Percentiles rank a stretch among this genome's conserved stretches.
These are phyloP conservation scores for Silene uniflora DNA, from an alignment of 148 eudicot species.

Conservation along the genomic window DNA sequence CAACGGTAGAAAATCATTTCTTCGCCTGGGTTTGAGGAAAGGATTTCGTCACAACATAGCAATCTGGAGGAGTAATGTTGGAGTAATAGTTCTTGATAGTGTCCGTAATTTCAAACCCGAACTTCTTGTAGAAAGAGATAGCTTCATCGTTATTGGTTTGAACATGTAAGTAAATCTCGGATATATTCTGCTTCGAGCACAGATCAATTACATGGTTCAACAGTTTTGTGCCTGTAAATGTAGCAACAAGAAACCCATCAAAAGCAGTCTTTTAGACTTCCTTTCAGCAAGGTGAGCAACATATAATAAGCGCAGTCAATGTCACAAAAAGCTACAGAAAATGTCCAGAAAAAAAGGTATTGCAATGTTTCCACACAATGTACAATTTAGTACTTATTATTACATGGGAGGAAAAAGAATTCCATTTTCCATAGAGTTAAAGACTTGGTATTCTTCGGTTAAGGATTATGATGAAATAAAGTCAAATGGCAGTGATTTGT, in stretches of 20 bases:
- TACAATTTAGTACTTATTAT: too few species aligned
- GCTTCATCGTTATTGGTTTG: conserved; percentile 95
- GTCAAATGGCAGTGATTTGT: background rate
- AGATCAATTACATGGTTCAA: conserved; percentile 75
- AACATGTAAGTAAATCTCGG: conserved; percentile 88
- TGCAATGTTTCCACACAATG: background rate
- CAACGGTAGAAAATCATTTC: conserved; percentile 29
- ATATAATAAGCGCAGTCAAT: background rate
- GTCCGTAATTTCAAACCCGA: conserved; percentile 81
- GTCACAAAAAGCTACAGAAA: background rate
- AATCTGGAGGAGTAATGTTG: conserved; percentile 86
- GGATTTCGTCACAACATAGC: conserved; percentile 67
- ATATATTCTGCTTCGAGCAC: conserved; percentile 64
- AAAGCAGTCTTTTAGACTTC: background rate
- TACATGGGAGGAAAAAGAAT: too few species aligned
- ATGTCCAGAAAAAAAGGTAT: background rate
- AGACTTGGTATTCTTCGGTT: background rate
- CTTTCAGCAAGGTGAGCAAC: background rate
- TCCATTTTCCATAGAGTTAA: background rate
- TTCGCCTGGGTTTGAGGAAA: conserved; percentile 42
- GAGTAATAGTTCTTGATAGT: conserved; percentile 81
- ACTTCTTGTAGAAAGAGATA: conserved; percentile 84
- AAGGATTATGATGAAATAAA: too few species aligned
- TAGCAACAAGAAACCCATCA: conserved; percentile 12
- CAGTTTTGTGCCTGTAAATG: conserved; percentile 64